Evolutionary conservation across 345 rosid species (phyloP), one percentile per base, ranked within the genome.

Genomic region (Alliaria petiolata): DNA sequence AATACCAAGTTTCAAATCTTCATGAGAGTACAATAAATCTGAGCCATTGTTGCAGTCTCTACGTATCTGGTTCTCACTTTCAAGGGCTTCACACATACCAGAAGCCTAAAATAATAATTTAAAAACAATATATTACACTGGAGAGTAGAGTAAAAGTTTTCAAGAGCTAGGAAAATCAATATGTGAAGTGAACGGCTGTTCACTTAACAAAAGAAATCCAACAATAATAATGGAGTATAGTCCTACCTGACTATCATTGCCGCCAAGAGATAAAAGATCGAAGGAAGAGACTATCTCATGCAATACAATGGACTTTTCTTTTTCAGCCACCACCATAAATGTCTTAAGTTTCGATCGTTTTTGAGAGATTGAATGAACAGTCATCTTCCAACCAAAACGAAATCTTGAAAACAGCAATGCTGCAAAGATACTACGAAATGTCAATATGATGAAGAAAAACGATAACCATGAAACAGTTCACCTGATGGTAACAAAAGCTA

Each of bases 361-460:
- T 44, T 75, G 84, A 63, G 96, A 74, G 20, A 91, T 61, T 28
- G 82, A 83, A 70, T 85, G 88, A 77, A 91, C 80, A 66, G 52
- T 74, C 62, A 82, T 74, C 67, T 82, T 86, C 98, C 97, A 93
- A 60, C 98, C 98, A 81, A 85, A 87, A 43, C 98, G 87, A 71
- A 93, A 80, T 79, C 71, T 89, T 11, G 93, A 79, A 74, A 91
- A 88, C 67, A 93, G 88, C 88, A 93, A 79, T 65, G 83, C 98
- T 93, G 86, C 40, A 67, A 54, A n/a, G 16, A 50, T 20, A 44
- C 50, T 4, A 69, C 65, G 57, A 3, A 63, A 55, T 36, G 0
- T 75, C 59, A 77, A 57, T 1, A 53, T 9, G 28, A 66, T 28
- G 15, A 33, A 50, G 31, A 15, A 40, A 28, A 51, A 49, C 28